Evolutionary conservation across 768 basidiomycete species (phyloP).

Genomic region (Pisolithus albus): DNA sequence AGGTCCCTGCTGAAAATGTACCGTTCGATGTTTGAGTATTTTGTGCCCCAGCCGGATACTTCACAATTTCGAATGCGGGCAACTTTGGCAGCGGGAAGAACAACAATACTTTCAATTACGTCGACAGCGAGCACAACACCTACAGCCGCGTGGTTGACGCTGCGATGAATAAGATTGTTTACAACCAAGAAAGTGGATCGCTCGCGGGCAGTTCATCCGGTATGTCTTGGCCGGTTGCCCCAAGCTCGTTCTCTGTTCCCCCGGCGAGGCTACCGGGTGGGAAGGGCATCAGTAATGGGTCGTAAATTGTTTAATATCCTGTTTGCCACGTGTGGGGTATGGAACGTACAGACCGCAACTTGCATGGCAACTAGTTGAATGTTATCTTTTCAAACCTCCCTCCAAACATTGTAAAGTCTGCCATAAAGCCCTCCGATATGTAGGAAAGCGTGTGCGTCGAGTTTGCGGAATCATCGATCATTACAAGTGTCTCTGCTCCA

Average conservation of each 20-base stretch:
- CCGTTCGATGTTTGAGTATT: not conserved
- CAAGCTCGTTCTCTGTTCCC: constrained; percentile 1
- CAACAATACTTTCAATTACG: constrained; percentile 60
- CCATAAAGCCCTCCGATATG: too few relatives aligned
- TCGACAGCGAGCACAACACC: constrained; percentile 54
- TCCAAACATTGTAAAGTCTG: not conserved
- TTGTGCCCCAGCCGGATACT: constrained; percentile 40
- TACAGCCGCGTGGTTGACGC: constrained; percentile 56
- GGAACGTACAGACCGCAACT: too few relatives aligned
- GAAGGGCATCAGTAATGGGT: constrained; percentile 2
- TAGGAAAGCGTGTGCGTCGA: too few relatives aligned
- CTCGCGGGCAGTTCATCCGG: constrained; percentile 24
- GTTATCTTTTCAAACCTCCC: not conserved
- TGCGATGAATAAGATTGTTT: constrained; percentile 52
- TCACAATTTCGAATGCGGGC: constrained; percentile 36
- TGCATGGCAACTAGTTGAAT: too few relatives aligned
- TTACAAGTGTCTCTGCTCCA: too few relatives aligned
- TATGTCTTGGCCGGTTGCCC: constrained; percentile 3
- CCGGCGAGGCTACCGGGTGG: constrained; percentile 33
- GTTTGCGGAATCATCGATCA: too few relatives aligned
- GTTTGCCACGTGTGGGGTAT: not conserved
- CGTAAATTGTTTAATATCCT: not conserved
- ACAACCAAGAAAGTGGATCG: constrained; percentile 50
- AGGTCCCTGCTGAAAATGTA: constrained; percentile 10
- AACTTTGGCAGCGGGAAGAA: constrained; percentile 64